Base-by-base conservation (phyloP, 176 grass and related monocot genomes). In the Triticum monococcum region DNA sequence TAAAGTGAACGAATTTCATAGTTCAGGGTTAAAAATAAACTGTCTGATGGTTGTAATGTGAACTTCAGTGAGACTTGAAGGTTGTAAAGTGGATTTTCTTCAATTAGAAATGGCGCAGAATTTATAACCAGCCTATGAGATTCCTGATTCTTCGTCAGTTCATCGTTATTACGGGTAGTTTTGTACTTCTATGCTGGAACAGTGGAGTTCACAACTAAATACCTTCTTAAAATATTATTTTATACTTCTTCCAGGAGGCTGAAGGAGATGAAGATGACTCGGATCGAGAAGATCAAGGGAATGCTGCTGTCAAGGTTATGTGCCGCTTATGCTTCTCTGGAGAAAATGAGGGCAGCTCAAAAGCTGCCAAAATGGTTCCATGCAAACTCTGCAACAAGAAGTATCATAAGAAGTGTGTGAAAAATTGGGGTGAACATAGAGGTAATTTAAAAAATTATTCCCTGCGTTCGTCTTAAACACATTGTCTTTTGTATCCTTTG, bases 351-450 rank as follows among this genome's bases (percentile, higher is more conserved):
- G 92, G 97, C 43, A 99, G 92, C 56, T 83, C 87, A 35, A 94
- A 87, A 86, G 94, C 97, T 91, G 70, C 85, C 22, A 99, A 96
- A 90, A 99, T 99, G 97, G 90, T 96, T 74, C 92, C 94, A 45
- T 99, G 97, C 87, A 96, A 95, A 90, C 84, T 81, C 57, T 99
- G 97, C 89, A 94, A 79, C 79, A 99, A 99, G 89, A 96, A 92
- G 64, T 99, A 96, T 76, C 97, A 99, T 74, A 93, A 78, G 61
- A 91, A 84, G 88, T 99, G 97, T 87, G 85, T 99, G 87, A 99
- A 94, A 94, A 83, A 68, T 75, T 96, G 92, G 92, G 89, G 92
- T 60, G 97, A 99, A 80, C 85, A 96, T 90, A 96, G 97, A 94
- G 97, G 97, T 91, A 77, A 69, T 86, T 84, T 16, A 8, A 40